Conservation (phyloP, 1,284 basidiomycete genomes). For the Pseudozyma hubeiensis region DNA sequence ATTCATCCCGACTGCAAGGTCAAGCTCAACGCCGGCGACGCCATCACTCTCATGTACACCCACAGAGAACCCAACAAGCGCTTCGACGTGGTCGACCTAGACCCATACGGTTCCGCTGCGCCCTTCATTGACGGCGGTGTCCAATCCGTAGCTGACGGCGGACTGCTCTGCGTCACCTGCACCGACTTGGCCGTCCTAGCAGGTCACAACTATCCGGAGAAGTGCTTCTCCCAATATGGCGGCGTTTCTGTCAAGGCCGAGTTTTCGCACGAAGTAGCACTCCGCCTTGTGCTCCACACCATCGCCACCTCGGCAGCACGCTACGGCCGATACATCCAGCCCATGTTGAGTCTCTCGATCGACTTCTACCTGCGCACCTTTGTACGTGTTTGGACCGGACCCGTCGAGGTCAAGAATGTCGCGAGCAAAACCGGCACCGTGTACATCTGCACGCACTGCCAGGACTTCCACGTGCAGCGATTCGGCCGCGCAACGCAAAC, state of each 20-base stretch:
- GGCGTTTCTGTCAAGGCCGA: conserved; percentile 91
- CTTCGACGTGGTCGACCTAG: conserved; percentile 94
- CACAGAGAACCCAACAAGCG: conserved; percentile 80
- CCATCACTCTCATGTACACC: conserved; percentile 83
- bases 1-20: conserved; percentile 67
- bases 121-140: conserved; percentile 97
- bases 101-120: conserved; percentile 96
- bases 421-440: conserved; percentile 65
- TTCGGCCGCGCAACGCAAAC: conserved; percentile 53
- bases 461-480: conserved; percentile 53
- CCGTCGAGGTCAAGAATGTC: conserved; percentile 87
- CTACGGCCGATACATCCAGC: conserved; percentile 91
- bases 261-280: conserved; percentile 78
- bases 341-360: conserved; percentile 91
- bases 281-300: conserved; percentile 84
- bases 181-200: conserved; percentile 95
- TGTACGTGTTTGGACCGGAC: conserved; percentile 80
- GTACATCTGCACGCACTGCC: conserved; percentile 62
- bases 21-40: conserved; percentile 62
- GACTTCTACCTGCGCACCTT: conserved; percentile 98
- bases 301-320: conserved; percentile 86
- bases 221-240: conserved; percentile 76
- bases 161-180: conserved; percentile 93
- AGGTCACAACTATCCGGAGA: conserved; percentile 94
- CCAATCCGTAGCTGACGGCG: conserved; percentile 83